Conservation (phyloP, 495 filamentous ascomycete species). For the Penicillium odoratum region DNA sequence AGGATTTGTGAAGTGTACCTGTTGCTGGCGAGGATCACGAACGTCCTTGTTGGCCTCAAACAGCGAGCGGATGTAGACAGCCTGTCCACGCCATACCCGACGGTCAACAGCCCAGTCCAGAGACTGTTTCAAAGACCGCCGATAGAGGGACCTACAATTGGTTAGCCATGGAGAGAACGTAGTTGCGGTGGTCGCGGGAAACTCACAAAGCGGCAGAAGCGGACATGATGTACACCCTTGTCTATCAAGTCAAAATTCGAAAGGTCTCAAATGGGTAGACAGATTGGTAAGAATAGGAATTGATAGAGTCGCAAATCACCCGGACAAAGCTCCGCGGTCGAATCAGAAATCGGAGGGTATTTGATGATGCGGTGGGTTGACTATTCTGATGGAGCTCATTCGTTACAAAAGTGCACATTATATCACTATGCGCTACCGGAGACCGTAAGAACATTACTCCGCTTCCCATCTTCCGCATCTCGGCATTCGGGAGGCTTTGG, state of each 20-base stretch:
- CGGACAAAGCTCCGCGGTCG: conserved; percentile 9
- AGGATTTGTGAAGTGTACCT: conserved; percentile 51
- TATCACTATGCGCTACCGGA: conserved; percentile 24
- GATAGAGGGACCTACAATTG: conserved; percentile 76
- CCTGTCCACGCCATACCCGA: conserved; percentile 89
- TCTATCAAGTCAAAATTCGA: too few species aligned
- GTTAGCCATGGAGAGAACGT: conserved; percentile 14
- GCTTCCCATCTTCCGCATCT: conserved; percentile 28
- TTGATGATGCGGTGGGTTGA: conserved; percentile 20
- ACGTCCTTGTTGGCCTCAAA: conserved; percentile 93
- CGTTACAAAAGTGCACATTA: conserved; percentile 27
- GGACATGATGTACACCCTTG: conserved; percentile 35
- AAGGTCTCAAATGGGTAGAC: too few species aligned
- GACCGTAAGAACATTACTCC: conserved; percentile 45
- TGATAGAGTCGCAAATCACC: conserved; percentile 4
- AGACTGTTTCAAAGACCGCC: conserved; percentile 85
- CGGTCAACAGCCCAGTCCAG: conserved; percentile 94
- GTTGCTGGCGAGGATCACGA: conserved; percentile 81
- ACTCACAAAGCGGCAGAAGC: conserved; percentile 41
- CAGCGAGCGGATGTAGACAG: conserved; percentile 89
- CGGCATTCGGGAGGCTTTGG: conserved; percentile 25
- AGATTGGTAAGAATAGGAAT: neutral
- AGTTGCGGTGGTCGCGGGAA: neutral
- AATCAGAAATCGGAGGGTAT: conserved; percentile 5
- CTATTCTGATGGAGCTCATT: conserved; percentile 31